phyloP scores from a whole-genome alignment of 345 rosid species.

The Pugionium cornutum region DNA sequence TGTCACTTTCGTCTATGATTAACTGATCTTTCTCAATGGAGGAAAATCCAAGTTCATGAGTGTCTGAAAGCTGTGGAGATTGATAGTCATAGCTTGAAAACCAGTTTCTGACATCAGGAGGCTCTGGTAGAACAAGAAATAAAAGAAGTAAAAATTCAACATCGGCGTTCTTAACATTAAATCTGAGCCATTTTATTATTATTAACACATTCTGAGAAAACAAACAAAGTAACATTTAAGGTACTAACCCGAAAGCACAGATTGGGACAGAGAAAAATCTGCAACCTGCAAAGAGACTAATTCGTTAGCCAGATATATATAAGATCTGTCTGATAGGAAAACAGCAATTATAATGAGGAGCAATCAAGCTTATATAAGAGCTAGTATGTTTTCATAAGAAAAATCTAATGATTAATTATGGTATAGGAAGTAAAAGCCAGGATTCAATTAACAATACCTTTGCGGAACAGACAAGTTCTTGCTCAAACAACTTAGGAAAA shows the following conservation, averaged over 20 bases:
- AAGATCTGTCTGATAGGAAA: too few relatives aligned
- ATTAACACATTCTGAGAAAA: not conserved
- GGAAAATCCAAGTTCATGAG: conserved; percentile 31
- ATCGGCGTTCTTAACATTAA: not conserved
- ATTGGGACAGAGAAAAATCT: conserved; percentile 32
- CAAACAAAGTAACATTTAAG: not conserved
- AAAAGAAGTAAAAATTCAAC: conserved; percentile 13
- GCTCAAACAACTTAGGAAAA: conserved; percentile 17
- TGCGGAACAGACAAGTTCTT: conserved; percentile 25
- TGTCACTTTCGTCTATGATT: conserved; percentile 41
- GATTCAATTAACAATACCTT: conserved; percentile 18
- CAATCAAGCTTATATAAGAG: conserved; percentile 1
- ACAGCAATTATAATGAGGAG: too few relatives aligned
- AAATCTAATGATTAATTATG: too few relatives aligned
- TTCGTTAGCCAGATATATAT: not conserved
- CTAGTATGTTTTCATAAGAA: conserved; percentile 1
- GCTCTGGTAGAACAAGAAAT: conserved; percentile 45
- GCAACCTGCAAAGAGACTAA: conserved; percentile 41
- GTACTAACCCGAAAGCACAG: conserved; percentile 53
- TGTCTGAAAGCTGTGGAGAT: conserved; percentile 44
- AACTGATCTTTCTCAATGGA: conserved; percentile 30
- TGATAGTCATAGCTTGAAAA: conserved; percentile 53
- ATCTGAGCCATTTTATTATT: not conserved
- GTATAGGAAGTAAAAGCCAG: not conserved
- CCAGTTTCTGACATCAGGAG: conserved; percentile 61